Conservation (phyloP, 2,329 filamentous ascomycete species). For the Colletotrichum ledebouriae region DNA sequence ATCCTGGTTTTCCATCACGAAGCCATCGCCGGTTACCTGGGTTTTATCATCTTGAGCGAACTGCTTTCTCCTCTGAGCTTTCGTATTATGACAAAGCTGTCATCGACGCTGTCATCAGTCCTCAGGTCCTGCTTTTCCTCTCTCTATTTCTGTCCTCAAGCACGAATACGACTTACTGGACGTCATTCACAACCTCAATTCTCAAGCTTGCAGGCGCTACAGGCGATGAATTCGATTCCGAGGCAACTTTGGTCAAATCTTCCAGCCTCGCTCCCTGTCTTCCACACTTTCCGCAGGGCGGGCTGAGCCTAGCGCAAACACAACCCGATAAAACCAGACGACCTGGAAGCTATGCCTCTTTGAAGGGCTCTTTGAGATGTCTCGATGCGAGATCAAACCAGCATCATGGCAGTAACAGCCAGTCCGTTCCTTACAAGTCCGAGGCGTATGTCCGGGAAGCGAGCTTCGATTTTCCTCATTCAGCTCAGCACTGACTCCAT, state of each 20-base stretch:
- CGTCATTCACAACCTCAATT: constrained; percentile 7
- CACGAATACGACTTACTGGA: constrained; percentile 17
- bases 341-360: neutral
- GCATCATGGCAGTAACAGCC: constrained; percentile 8
- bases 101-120: neutral
- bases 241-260: neutral
- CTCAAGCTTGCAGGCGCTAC: neutral
- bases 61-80: neutral
- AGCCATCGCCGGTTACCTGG: neutral
- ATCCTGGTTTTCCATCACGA: neutral
- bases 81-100: neutral
- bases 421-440: neutral
- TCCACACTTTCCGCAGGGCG: constrained; percentile 2
- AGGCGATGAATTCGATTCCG: neutral
- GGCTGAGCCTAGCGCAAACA: constrained; percentile 6
- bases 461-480: neutral
- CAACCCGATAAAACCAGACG: constrained; percentile 3
- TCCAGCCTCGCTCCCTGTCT: neutral
- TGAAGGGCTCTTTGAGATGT: neutral
- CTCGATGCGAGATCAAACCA: constrained; percentile 9
- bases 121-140: neutral
- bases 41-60: neutral
- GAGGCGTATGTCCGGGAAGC: neutral
- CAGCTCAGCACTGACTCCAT: constrained; percentile 9
- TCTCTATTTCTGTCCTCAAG: neutral